phyloP scores from a whole-genome alignment of 2,329 filamentous ascomycete genomes.

The Fusarium marasasianum region DNA sequence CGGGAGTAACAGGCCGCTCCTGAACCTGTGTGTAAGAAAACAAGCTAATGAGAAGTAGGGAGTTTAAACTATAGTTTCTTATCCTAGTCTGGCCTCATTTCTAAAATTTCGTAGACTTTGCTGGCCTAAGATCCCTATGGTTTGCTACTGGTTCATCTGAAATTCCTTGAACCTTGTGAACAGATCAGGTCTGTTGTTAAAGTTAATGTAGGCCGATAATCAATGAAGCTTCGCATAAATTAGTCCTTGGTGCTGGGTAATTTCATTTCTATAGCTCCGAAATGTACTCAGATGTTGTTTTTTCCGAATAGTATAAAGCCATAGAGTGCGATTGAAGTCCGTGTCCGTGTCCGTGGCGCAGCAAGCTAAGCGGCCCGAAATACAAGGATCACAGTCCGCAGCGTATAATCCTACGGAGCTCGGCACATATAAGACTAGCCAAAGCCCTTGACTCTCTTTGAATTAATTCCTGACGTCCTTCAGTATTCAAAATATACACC shows the following conservation, averaged over 20 bases:
- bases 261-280: not conserved
- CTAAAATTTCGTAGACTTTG: rapidly evolving
- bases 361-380: not conserved
- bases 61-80: not conserved
- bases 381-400: not conserved
- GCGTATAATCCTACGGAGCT: not conserved
- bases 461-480: not conserved
- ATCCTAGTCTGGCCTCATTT: rapidly evolving
- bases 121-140: rapidly evolving
- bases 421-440: not conserved
- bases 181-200: not conserved
- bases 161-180: not conserved
- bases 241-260: not conserved
- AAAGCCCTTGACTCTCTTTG: too few species aligned
- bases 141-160: not conserved
- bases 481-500: rapidly evolving
- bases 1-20: not conserved
- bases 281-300: too few species aligned
- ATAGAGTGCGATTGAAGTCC: not conserved
- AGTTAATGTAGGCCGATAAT: too few species aligned
- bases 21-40: not conserved
- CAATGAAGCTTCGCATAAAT: rapidly evolving
- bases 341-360: not conserved
- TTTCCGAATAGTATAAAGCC: not conserved
- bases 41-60: too few species aligned